These are phyloP conservation scores for Hemisphaericaspora xylofermentans DNA, from an alignment of 1,139 yeast species.

Conservation along the genomic window DNA sequence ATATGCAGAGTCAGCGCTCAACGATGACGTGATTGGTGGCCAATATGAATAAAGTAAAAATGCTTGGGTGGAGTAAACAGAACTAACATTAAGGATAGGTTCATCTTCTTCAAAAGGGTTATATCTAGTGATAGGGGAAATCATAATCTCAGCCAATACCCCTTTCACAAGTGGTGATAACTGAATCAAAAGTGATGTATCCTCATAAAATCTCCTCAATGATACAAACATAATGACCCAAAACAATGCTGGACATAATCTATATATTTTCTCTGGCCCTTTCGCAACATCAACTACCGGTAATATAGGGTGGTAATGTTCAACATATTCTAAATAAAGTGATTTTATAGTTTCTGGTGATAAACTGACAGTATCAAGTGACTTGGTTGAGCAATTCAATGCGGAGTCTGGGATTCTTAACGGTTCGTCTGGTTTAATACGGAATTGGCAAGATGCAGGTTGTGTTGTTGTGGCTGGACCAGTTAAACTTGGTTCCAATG, in stretches of 20 bases:
- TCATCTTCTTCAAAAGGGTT: conserved; percentile 73
- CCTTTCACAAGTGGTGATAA: conserved; percentile 73
- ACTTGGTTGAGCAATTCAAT: conserved; percentile 59
- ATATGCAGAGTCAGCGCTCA: conserved; percentile 95
- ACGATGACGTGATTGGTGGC: conserved; percentile 93
- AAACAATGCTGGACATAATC: conserved; percentile 81
- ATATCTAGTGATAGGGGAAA: conserved; percentile 84
- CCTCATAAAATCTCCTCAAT: conserved; percentile 55
- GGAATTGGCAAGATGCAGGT: not conserved
- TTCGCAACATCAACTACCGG: conserved; percentile 81
- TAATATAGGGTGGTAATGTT: conserved; percentile 74
- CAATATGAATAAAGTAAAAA: conserved; percentile 83
- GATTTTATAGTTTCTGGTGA: conserved; percentile 58
- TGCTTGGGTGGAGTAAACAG: conserved; percentile 95
- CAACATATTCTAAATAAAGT: conserved; percentile 70
- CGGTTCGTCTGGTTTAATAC: conserved; percentile 1
- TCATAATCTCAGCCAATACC: conserved; percentile 80
- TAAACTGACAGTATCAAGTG: conserved; percentile 65
- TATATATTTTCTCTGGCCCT: conserved; percentile 80
- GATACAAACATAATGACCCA: conserved; percentile 93
- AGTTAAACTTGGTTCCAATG: conserved; percentile 6
- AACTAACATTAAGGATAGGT: conserved; percentile 81
- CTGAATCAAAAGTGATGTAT: conserved; percentile 41
- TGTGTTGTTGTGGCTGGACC: not conserved
- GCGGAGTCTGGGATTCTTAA: conserved; percentile 36